Percentiles rank a stretch among this genome's conserved stretches.
phyloP scores from a whole-genome alignment of 306 rosid species.

The Styphnolobium japonicum region DNA sequence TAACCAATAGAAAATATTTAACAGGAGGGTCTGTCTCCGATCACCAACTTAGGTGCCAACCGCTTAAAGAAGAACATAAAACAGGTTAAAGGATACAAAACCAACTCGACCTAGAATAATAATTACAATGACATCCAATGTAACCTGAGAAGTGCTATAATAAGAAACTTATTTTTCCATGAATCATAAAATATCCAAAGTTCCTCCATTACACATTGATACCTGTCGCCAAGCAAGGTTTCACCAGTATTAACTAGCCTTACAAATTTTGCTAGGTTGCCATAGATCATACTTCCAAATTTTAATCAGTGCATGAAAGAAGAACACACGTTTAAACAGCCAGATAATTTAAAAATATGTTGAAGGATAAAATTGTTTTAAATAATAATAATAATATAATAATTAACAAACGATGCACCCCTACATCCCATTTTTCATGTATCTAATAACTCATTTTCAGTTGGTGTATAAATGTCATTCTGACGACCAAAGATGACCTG shows the following conservation, averaged over 20 bases:
- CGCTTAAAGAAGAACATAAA: neutral
- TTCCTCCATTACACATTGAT: neutral
- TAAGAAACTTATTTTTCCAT: neutral
- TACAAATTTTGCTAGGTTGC: neutral
- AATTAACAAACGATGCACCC: neutral
- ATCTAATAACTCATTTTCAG: neutral
- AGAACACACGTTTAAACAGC: neutral
- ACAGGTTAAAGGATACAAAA: neutral
- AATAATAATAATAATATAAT: neutral
- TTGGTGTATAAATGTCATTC: neutral
- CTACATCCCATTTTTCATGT: neutral
- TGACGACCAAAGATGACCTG: neutral
- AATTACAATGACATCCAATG: neutral
- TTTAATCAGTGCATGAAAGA: neutral
- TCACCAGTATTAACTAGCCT: neutral
- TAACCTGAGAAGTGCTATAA: neutral
- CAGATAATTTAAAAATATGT: neutral
- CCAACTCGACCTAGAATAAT: neutral
- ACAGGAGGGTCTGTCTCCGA: neutral
- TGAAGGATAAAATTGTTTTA: neutral
- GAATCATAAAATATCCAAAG: neutral
- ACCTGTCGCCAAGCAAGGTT: neutral
- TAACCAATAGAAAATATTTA: conserved; percentile 1
- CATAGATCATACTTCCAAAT: neutral
- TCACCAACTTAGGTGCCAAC: neutral